Base-by-base conservation (phyloP, 352 stramenopile species). In the Globisporangium rhizosaccharum region DNA sequence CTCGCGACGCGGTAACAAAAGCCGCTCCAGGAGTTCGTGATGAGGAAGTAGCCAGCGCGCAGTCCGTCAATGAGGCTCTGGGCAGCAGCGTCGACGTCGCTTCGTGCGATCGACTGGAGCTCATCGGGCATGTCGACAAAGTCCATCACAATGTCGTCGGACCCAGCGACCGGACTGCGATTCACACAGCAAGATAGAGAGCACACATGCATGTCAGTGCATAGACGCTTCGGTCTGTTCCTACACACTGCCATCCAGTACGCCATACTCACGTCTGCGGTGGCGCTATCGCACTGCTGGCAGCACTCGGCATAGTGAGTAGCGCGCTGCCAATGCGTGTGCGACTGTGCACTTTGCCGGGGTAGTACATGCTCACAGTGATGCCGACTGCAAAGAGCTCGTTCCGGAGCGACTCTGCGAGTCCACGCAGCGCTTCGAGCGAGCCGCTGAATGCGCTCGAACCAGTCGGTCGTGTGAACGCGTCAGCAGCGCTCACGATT, bases 391-490 rank as follows among this genome's bases (percentile, higher is more conserved):
- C 28, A 6, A 55, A n/a, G 4, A 59, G 36, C 36, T 64, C 58
- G 25, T 64, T 64, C 23, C 59, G 55, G 39, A 98, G 70, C n/a
- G 77, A 76, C 48, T 98, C 93, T 3, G 92, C 89, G 57, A 98
- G 82, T 37, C 90, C 94, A 15, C 90, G 75, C 18, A 98, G 52
- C 3, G 91, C 96, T 67, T 83, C 96, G 65, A 98, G 98, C 37
- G 83, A 86, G 1, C 90, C 80, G 53, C 73, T 82, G 70, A 97
- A 98, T 1, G 85, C 77, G 28, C 85, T 81, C 65, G 94, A 97
- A 18, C 93, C 96, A 64, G 92, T 87, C 3, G 96, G 69, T 28
- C 70, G 71, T 25, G 70, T 67, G 55, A 88, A 62, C 41, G 66
- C 79, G 25, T 67, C 65, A 1, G 72, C 79, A 20, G 79, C 82